These are phyloP conservation scores for Zymoseptoria ardabiliae DNA, from an alignment of 2,329 filamentous ascomycete species.

Conservation along the genomic window DNA sequence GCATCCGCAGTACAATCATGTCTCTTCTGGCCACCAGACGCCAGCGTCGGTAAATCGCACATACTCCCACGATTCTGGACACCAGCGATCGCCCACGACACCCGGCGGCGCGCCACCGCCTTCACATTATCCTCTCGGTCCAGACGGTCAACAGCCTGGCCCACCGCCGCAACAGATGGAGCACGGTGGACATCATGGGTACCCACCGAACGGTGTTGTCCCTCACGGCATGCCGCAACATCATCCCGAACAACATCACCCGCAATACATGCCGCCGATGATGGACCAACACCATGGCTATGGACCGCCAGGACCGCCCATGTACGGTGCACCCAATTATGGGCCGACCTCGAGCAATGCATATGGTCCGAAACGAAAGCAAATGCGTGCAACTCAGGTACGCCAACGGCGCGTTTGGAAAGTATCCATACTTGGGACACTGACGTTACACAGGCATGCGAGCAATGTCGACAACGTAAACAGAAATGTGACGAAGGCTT, in stretches of 20 bases:
- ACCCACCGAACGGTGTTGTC: slow-evolving; percentile 24
- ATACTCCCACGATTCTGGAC: slow-evolving; percentile 28
- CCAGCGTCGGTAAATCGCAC: slow-evolving; percentile 28
- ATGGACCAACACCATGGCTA: slow-evolving; percentile 24
- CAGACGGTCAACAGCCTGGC: slow-evolving; percentile 20
- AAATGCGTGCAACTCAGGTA: slow-evolving; percentile 32
- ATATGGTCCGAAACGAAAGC: slow-evolving; percentile 26
- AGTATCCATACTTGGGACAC: neutral
- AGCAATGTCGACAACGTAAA: slow-evolving; percentile 78
- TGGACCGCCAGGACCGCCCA: slow-evolving; percentile 18
- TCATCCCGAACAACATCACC: slow-evolving; percentile 21
- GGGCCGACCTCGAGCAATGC: slow-evolving; percentile 21
- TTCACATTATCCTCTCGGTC: slow-evolving; percentile 10
- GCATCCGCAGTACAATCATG: slow-evolving; percentile 25
- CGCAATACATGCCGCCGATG: slow-evolving; percentile 23
- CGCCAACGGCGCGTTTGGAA: slow-evolving; percentile 1
- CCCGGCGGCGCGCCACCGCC: slow-evolving; percentile 23
- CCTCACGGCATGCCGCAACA: slow-evolving; percentile 20
- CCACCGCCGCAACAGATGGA: slow-evolving; percentile 22
- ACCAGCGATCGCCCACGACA: slow-evolving; percentile 29
- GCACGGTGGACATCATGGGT: slow-evolving; percentile 26
- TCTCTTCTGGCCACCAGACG: slow-evolving; percentile 30
- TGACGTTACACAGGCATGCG: slow-evolving; percentile 61
- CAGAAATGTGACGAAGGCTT: slow-evolving; percentile 86
- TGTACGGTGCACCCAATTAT: slow-evolving; percentile 18